Percentiles rank a stretch among this genome's conserved stretches.
Evolutionary conservation across 1,139 yeast species (phyloP).

Genomic region (Yamadazyma triangularis): DNA sequence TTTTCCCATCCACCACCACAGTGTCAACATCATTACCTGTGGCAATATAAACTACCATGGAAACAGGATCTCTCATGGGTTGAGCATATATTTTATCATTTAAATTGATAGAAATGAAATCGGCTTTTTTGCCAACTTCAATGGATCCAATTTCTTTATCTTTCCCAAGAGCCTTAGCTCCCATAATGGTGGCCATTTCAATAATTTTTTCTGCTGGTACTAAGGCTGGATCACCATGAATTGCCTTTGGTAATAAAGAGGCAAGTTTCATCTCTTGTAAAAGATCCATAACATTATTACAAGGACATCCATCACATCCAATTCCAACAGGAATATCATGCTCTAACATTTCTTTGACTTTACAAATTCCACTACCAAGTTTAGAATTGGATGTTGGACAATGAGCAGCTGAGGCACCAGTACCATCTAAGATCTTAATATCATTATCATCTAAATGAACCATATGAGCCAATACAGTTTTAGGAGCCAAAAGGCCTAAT

Average conservation of each 20-base stretch:
- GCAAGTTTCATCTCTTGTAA: constrained; percentile 21
- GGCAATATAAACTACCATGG: constrained; percentile 17
- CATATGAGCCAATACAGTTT: constrained; percentile 17
- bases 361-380: constrained; percentile 19
- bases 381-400: constrained; percentile 25
- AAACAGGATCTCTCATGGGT: constrained; percentile 14
- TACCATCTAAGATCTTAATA: constrained; percentile 14
- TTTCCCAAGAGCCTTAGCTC: constrained; percentile 15
- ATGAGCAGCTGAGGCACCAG: constrained; percentile 19
- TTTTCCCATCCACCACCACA: constrained; percentile 16
- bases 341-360: constrained; percentile 18
- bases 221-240: constrained; percentile 14
- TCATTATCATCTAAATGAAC: constrained; percentile 20
- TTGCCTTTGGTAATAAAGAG: constrained; percentile 19
- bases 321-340: constrained; percentile 17
- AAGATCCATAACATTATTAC: constrained; percentile 18
- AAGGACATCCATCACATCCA: constrained; percentile 19
- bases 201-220: constrained; percentile 19
- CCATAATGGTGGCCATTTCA: constrained; percentile 16
- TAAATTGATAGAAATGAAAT: constrained; percentile 15
- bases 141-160: constrained; percentile 16
- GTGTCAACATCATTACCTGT: constrained; percentile 17
- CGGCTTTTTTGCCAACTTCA: constrained; percentile 20
- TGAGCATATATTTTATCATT: constrained; percentile 12
- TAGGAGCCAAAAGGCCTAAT: constrained; percentile 16